phyloP scores from a whole-genome alignment of 768 basidiomycete species.

The Serendipita sp. region DNA sequence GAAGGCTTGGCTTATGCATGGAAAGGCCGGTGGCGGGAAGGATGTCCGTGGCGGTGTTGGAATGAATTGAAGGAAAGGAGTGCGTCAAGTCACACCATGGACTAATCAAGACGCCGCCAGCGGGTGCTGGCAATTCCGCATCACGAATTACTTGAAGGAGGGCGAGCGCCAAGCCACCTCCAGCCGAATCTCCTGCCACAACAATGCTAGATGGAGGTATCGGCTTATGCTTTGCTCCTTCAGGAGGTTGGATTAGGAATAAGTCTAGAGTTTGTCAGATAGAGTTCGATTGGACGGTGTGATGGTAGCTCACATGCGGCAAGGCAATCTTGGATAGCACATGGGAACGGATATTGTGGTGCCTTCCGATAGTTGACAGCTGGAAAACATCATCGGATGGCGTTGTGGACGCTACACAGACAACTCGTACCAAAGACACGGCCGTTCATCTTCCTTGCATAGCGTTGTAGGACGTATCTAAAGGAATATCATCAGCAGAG shows the following conservation, averaged over 20 bases:
- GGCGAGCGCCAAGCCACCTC: conserved; percentile 72
- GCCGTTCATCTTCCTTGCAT: conserved; percentile 85
- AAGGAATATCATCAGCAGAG: conserved; percentile 23
- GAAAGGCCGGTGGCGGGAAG: conserved; percentile 9
- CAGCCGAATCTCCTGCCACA: conserved; percentile 83
- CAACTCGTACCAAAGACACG: conserved; percentile 66
- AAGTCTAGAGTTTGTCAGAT: conserved; percentile 35
- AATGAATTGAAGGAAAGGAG: conserved; percentile 77
- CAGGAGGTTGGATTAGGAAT: conserved; percentile 78
- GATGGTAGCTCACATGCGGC: conserved; percentile 52
- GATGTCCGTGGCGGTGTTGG: conserved; percentile 59
- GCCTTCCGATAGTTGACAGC: conserved; percentile 47
- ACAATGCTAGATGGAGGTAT: conserved; percentile 72
- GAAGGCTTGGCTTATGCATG: conserved; percentile 10
- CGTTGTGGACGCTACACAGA: conserved; percentile 16
- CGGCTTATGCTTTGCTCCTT: conserved; percentile 56
- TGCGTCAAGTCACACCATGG: conserved; percentile 96
- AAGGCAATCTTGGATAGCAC: conserved; percentile 73
- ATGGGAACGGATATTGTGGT: conserved; percentile 94
- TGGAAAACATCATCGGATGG: conserved; percentile 8
- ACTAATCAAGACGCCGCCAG: conserved; percentile 77
- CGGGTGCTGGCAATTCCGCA: conserved; percentile 60
- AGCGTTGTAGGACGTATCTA: conserved; percentile 27
- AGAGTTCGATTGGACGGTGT: not conserved
- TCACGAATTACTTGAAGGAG: conserved; percentile 83